Evolutionary conservation across 768 basidiomycete genomes (phyloP).

Genomic region (Clitopilus hobsonii): DNA sequence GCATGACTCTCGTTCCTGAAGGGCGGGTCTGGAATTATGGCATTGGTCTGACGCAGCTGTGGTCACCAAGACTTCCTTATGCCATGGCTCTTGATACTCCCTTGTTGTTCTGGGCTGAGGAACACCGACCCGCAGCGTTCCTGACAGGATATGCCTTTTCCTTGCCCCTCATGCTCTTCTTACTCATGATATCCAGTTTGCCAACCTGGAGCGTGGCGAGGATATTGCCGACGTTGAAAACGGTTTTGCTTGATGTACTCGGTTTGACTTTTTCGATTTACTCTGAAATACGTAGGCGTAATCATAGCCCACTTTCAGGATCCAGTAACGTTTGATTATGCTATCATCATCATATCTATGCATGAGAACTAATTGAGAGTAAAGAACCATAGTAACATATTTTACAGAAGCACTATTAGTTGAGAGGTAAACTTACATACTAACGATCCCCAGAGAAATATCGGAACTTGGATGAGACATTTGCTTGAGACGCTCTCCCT

Average conservation of each 20-base stretch:
- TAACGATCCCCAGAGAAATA: constrained; percentile 47
- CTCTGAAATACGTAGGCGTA: background rate
- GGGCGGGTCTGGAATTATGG: constrained; percentile 98
- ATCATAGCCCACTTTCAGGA: background rate
- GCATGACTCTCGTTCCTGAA: constrained; percentile 92
- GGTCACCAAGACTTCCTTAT: constrained; percentile 79
- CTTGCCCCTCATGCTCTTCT: background rate
- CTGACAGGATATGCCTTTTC: constrained; percentile 59
- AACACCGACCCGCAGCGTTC: constrained; percentile 93
- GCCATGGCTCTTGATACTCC: constrained; percentile 90
- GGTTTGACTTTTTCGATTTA: background rate
- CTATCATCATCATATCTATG: background rate
- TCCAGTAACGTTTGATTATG: background rate
- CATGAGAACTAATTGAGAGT: background rate
- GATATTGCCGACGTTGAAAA: constrained; percentile 97
- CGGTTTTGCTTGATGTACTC: constrained; percentile 65
- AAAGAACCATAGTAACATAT: background rate
- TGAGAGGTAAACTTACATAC: constrained; percentile 21
- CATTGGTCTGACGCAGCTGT: constrained; percentile 87
- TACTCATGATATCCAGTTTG: constrained; percentile 58
- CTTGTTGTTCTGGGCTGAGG: constrained; percentile 92
- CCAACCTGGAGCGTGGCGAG: constrained; percentile 84
- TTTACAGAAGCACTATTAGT: background rate
- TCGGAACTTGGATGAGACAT: constrained; percentile 48
- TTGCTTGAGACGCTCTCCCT: constrained; percentile 28